phyloP scores from a whole-genome alignment of 2,329 filamentous ascomycete species.

The Cladorrhinum sp. region DNA sequence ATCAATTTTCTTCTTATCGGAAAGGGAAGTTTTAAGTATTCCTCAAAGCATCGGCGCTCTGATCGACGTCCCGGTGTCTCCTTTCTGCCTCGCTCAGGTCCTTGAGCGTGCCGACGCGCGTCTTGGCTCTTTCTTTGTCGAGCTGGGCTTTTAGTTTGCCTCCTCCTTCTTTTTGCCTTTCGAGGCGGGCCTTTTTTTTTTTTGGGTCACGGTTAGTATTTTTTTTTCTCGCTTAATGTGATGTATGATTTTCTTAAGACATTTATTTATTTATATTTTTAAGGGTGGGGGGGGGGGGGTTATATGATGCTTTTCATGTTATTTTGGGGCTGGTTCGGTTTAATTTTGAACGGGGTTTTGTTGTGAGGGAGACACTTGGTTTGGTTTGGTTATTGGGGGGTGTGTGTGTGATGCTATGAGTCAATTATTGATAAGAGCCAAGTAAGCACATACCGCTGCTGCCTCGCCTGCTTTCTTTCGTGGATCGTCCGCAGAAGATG shows the following conservation, averaged over 20 bases:
- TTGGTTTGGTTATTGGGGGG: too few species aligned
- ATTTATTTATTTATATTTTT: slow-evolving; percentile 1
- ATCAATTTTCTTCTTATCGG: too few species aligned
- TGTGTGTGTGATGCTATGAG: too few species aligned
- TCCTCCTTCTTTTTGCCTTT: slow-evolving; percentile 32
- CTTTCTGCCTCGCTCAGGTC: slow-evolving; percentile 66
- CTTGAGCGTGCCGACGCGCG: slow-evolving; percentile 63
- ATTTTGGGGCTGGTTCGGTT: too few species aligned
- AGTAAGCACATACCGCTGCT: slow-evolving; percentile 66
- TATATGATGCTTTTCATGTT: too few species aligned
- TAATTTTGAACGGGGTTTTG: too few species aligned
- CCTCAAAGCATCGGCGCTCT: slow-evolving; percentile 51
- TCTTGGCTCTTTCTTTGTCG: slow-evolving; percentile 72
- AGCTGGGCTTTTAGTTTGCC: slow-evolving; percentile 71
- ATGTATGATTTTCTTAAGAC: not conserved
- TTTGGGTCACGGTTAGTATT: not conserved
- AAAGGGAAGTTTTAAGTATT: too few species aligned
- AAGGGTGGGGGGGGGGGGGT: too few species aligned
- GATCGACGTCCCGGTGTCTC: slow-evolving; percentile 65
- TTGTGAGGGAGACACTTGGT: too few species aligned
- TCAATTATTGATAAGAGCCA: too few species aligned
- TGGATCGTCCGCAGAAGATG: slow-evolving; percentile 52
- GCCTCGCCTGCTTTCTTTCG: slow-evolving; percentile 73
- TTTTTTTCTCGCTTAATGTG: not conserved
- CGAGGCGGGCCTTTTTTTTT: slow-evolving; percentile 10